Evolutionary conservation across 345 rosid genomes (phyloP), one percentile per base, ranked within the genome.

Genomic region (Gossypium sturtianum): DNA sequence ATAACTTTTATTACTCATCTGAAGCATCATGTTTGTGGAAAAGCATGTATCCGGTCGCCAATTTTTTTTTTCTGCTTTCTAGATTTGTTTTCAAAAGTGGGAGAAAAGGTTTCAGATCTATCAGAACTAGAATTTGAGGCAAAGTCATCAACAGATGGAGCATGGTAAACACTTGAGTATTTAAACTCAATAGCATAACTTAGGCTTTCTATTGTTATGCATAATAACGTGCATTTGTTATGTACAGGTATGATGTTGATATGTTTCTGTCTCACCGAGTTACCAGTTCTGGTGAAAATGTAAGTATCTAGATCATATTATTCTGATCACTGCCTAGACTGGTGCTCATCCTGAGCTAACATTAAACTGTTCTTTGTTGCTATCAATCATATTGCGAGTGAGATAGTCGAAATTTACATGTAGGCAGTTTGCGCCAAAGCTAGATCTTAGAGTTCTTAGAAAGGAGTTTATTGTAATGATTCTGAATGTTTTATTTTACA

Each of bases 231-330:
- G 45, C 29, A 25, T 27, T 51, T 69, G 27, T 72, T 41, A 34
- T 76, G 47, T 84, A 81, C 85, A 88, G 94, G 92, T 90, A 90
- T 59, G 92, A 90, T 77, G 89, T 90, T 57, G 89, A 85, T 12
- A 73, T 34, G 79, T 88, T 88, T 73, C 79, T 87, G 9, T 74
- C 78, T 67, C 87, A 88, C 83, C 83, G 86, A 74, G 71, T 76
- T 77, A 76, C 85, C 71, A 29, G 59, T 68, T 82, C 89, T 10
- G 88, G 87, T 13, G 92, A 88, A 79, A 76, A 83, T 82, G 94
- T 90, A 82, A 84, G 94, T 77, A 74, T 62, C 58, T 77, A 19
- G 38, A 57, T 64, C 56, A 56, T 60, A 49, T 15, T 59, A 56
- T 12, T 53, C 15, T 53, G 43, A 71, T 49, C 10, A 3, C 54